phyloP scores from a whole-genome alignment of 148 eudicot genomes.

The Camellia lanceoleosa region DNA sequence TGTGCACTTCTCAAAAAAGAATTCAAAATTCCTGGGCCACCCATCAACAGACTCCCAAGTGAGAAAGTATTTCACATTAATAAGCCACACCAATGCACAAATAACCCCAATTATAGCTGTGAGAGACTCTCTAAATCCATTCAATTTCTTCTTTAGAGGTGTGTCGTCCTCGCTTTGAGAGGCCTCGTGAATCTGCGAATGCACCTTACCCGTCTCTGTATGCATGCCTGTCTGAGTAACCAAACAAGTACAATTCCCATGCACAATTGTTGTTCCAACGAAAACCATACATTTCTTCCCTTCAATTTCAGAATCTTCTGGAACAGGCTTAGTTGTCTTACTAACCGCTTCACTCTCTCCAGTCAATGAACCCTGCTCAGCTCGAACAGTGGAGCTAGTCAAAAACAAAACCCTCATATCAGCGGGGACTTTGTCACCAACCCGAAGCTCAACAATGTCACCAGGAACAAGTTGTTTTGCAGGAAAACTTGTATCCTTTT shows the following conservation, averaged over 20 bases:
- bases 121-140: slow-evolving; percentile 64
- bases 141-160: slow-evolving; percentile 60
- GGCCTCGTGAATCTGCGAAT: slow-evolving; percentile 63
- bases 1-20: slow-evolving; percentile 64
- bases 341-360: slow-evolving; percentile 88
- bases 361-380: slow-evolving; percentile 78
- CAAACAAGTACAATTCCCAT: slow-evolving; percentile 53
- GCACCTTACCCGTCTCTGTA: slow-evolving; percentile 61
- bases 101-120: slow-evolving; percentile 51
- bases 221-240: slow-evolving; percentile 55
- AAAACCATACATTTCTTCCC: slow-evolving; percentile 63
- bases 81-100: slow-evolving; percentile 58
- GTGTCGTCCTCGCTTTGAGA: slow-evolving; percentile 55
- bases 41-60: slow-evolving; percentile 61
- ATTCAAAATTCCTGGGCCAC: slow-evolving; percentile 61
- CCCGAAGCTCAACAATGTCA: slow-evolving; percentile 82
- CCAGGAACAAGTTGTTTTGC: slow-evolving; percentile 78
- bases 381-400: slow-evolving; percentile 71
- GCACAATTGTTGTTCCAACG: slow-evolving; percentile 64
- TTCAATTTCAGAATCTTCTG: slow-evolving; percentile 58
- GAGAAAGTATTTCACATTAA: slow-evolving; percentile 62
- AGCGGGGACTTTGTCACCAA: slow-evolving; percentile 84
- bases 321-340: slow-evolving; percentile 62
- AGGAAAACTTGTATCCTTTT: slow-evolving; percentile 41
- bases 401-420: slow-evolving; percentile 77